Conservation (phyloP, 1,284 basidiomycete species). For the Amylostereum areolatum region DNA sequence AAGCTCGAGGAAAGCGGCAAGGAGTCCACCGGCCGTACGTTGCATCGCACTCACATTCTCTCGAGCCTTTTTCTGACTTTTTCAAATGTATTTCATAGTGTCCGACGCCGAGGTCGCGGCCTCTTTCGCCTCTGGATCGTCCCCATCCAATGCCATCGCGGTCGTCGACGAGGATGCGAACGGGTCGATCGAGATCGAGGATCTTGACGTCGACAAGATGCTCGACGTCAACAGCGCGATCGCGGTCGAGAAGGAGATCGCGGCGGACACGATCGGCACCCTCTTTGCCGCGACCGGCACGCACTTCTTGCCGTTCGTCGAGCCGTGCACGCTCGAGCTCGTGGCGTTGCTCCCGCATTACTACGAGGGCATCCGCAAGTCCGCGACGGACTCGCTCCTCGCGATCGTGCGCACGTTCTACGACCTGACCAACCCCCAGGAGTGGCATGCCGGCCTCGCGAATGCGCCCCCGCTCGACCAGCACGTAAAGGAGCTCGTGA, state of each 20-base stretch:
- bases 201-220: conserved; percentile 79
- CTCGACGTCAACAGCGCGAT: conserved; percentile 95
- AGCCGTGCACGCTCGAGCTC: conserved; percentile 76
- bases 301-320: conserved; percentile 89
- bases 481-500: conserved; percentile 80
- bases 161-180: conserved; percentile 53
- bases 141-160: conserved; percentile 62
- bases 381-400: conserved; percentile 84
- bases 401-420: conserved; percentile 92
- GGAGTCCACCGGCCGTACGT: conserved; percentile 38
- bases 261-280: conserved; percentile 93
- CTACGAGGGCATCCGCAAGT: conserved; percentile 98
- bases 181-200: conserved; percentile 73
- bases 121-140: conserved; percentile 68
- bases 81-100: conserved; percentile 25
- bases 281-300: conserved; percentile 80
- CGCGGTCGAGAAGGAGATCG: conserved; percentile 99
- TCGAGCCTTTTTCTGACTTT: neutral
- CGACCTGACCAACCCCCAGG: conserved; percentile 75
- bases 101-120: conserved; percentile 44
- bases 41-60: neutral
- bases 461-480: conserved; percentile 57
- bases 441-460: conserved; percentile 75
- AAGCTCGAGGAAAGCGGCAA: conserved; percentile 82
- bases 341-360: conserved; percentile 85